A percentile compares a stretch with the other conserved stretches of the same genome.
Evolutionary conservation across 2,329 filamentous ascomycete species (phyloP).

Genomic region (Calonectria pseudoturangicola): DNA sequence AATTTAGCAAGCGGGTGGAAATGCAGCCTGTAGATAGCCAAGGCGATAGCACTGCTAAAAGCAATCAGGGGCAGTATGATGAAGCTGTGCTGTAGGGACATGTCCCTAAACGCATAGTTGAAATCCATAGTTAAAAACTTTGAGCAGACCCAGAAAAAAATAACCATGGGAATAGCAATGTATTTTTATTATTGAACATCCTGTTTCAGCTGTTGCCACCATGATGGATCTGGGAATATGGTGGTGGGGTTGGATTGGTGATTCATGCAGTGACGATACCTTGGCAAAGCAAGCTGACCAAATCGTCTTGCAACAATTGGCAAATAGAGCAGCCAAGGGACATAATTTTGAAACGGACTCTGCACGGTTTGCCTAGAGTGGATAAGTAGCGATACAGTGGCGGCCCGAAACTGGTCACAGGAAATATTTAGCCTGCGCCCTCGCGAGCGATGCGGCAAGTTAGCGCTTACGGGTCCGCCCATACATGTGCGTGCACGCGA

Average conservation of each 20-base stretch:
- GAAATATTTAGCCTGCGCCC: background rate
- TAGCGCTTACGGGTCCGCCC: background rate
- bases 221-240: too few species aligned
- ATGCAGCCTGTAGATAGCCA: conserved; percentile 55
- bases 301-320: background rate
- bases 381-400: background rate
- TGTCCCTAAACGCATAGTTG: background rate
- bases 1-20: conserved; percentile 72
- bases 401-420: too few species aligned
- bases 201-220: background rate
- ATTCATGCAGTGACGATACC: background rate
- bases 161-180: too few species aligned
- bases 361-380: background rate
- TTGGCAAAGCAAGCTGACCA: background rate
- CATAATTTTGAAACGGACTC: too few species aligned
- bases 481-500: too few species aligned
- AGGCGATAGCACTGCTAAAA: conserved; percentile 6
- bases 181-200: background rate
- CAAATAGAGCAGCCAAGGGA: background rate
- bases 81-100: background rate
- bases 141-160: too few species aligned
- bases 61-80: background rate
- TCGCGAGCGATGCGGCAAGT: background rate
- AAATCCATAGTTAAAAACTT: background rate
- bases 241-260: background rate